These are phyloP conservation scores for Suillus cothurnatus DNA, from an alignment of 768 basidiomycete genomes.

Conservation along the genomic window DNA sequence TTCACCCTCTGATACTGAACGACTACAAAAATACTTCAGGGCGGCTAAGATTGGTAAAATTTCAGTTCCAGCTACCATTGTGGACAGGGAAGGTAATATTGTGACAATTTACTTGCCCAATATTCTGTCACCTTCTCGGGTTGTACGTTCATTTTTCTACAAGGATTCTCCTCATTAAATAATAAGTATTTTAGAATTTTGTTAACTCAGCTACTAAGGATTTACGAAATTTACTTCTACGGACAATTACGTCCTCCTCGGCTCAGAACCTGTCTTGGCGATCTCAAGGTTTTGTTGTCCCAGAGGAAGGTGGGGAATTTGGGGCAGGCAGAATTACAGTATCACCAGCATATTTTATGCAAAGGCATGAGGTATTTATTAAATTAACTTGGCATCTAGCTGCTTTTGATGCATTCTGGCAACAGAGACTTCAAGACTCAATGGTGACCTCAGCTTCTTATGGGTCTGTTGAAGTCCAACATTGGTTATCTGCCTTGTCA, in stretches of 20 bases:
- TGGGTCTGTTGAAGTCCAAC: background rate
- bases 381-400: background rate
- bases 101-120: background rate
- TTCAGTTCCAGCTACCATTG: background rate
- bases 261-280: background rate
- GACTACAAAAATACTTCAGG: background rate
- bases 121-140: background rate
- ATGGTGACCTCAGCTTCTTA: background rate
- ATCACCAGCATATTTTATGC: background rate
- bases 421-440: background rate
- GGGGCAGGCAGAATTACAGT: background rate
- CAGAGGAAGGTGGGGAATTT: background rate
- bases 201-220: background rate
- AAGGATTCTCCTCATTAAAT: background rate
- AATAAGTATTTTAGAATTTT: background rate
- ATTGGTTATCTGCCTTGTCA: background rate
- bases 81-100: background rate
- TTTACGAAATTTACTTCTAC: background rate
- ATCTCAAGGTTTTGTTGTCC: background rate
- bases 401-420: background rate
- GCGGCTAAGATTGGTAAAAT: background rate
- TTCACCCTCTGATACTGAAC: background rate
- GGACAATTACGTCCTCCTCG: background rate
- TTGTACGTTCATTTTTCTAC: background rate
- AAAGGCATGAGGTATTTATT: background rate